Conservation (phyloP, 2,329 filamentous ascomycete species). For the Bertia moriformis region DNA sequence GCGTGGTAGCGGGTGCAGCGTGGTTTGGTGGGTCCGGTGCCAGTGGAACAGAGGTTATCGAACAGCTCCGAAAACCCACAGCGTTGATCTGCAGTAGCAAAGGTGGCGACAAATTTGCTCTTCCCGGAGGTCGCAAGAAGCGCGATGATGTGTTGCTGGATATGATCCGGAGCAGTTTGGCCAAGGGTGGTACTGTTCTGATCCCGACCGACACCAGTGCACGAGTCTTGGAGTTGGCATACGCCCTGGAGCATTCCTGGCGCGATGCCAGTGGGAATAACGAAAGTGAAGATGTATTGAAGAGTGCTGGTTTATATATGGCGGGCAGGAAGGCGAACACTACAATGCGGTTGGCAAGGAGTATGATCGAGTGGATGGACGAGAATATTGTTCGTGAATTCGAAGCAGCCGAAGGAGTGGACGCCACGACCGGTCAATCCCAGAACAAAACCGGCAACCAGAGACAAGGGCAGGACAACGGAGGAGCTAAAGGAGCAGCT, state of each 20-base stretch:
- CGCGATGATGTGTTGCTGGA: slow-evolving; percentile 75
- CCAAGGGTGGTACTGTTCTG: slow-evolving; percentile 74
- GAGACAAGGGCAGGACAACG: slow-evolving; percentile 27
- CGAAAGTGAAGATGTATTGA: slow-evolving; percentile 31
- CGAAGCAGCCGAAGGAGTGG: slow-evolving; percentile 40
- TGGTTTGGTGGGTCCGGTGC: slow-evolving; percentile 72
- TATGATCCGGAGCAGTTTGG: slow-evolving; percentile 65
- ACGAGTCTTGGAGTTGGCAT: slow-evolving; percentile 81
- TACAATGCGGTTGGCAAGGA: slow-evolving; percentile 78
- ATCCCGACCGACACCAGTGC: slow-evolving; percentile 92
- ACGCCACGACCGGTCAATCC: not conserved
- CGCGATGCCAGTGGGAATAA: slow-evolving; percentile 32
- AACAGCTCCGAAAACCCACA: slow-evolving; percentile 83
- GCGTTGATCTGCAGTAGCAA: slow-evolving; percentile 84
- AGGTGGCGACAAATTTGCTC: slow-evolving; percentile 57
- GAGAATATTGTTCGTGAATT: slow-evolving; percentile 87
- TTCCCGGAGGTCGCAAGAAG: slow-evolving; percentile 60
- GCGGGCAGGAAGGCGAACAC: slow-evolving; percentile 76
- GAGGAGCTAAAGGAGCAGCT: slow-evolving; percentile 37
- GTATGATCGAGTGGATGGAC: slow-evolving; percentile 99
- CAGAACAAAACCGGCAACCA: slow-evolving; percentile 27
- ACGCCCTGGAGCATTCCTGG: slow-evolving; percentile 87
- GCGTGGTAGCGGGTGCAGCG: slow-evolving; percentile 81
- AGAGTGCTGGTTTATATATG: slow-evolving; percentile 55
- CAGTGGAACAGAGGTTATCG: slow-evolving; percentile 78